Conservation (phyloP, 352 stramenopile species). For the Thraustochytrium sp. region DNA sequence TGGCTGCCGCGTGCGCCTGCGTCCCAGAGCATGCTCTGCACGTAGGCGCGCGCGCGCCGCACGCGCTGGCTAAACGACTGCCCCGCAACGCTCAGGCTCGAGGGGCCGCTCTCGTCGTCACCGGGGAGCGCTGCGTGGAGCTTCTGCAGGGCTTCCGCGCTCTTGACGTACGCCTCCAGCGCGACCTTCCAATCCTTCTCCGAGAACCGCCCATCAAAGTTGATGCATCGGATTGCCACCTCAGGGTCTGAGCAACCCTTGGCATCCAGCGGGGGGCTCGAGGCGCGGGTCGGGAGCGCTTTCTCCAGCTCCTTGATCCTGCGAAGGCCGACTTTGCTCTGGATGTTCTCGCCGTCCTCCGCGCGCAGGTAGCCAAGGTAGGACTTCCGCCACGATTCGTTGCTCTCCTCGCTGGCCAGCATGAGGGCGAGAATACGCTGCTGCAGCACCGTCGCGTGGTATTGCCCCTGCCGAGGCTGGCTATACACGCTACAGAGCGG, state of each 20-base stretch:
- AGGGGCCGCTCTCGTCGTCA: too few relatives aligned
- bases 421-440: background rate
- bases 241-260: background rate
- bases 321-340: background rate
- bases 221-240: background rate
- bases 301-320: background rate
- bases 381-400: background rate
- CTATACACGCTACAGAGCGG: background rate
- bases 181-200: background rate
- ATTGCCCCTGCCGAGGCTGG: background rate
- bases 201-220: background rate
- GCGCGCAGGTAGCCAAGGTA: background rate
- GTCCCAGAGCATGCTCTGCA: background rate
- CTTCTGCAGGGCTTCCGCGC: too few relatives aligned
- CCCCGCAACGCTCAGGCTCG: too few relatives aligned
- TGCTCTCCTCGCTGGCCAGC: background rate
- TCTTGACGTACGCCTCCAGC: too few relatives aligned
- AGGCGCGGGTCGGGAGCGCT: too few relatives aligned
- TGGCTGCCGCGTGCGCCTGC: background rate
- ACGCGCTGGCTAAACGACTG: background rate
- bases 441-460: background rate
- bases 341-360: background rate
- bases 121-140: too few relatives aligned
- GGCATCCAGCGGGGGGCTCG: too few relatives aligned
- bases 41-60: background rate